These are phyloP conservation scores for Sclerotinia minor DNA, from an alignment of 2,329 filamentous ascomycete species.

Conservation along the genomic window DNA sequence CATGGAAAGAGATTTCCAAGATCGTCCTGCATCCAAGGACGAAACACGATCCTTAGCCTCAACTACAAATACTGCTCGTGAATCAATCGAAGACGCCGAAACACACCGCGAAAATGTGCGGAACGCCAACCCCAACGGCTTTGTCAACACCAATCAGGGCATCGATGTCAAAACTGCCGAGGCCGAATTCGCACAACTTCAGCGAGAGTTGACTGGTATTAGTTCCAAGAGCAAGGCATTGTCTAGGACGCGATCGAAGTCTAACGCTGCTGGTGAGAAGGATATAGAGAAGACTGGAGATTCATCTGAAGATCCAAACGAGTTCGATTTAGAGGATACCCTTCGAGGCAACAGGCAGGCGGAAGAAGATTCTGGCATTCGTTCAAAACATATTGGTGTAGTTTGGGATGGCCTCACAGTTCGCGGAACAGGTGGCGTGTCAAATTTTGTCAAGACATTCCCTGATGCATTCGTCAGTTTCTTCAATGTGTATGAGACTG, in stretches of 20 bases:
- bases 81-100: conserved; percentile 47
- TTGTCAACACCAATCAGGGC: conserved; percentile 46
- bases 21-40: conserved; percentile 1
- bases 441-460: conserved; percentile 72
- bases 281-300: conserved; percentile 61
- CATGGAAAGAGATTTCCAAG: conserved; percentile 22
- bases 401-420: conserved; percentile 78
- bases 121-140: conserved; percentile 50
- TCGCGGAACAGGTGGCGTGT: conserved; percentile 69
- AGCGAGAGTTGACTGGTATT: conserved; percentile 58
- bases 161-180: conserved; percentile 65
- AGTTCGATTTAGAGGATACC: conserved; percentile 74
- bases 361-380: conserved; percentile 75
- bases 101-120: conserved; percentile 33
- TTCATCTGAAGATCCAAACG: conserved; percentile 45
- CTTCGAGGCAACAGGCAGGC: conserved; percentile 71
- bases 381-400: conserved; percentile 75
- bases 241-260: conserved; percentile 48
- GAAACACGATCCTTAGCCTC: neutral
- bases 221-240: conserved; percentile 56
- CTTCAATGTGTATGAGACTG: conserved; percentile 70
- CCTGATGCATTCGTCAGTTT: conserved; percentile 71
- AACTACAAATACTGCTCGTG: conserved; percentile 18
- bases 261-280: conserved; percentile 37
- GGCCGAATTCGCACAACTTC: conserved; percentile 69